Base-by-base conservation (phyloP, 371 early-diverging fungal genomes). In the Zychaea mexicana region DNA sequence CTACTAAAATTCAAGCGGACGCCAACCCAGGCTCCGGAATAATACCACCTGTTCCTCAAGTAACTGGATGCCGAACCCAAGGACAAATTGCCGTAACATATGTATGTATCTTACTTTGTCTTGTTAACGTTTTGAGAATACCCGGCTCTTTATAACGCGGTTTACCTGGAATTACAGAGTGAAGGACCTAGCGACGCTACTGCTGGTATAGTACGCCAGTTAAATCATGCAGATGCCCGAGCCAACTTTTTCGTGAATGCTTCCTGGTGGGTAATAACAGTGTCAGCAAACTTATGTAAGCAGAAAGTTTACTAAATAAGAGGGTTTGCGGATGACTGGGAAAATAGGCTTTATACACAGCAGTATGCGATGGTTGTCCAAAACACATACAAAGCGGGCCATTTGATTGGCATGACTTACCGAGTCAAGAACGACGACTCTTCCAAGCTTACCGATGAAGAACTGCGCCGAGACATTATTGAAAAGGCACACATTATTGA, bases 161-260 rank as follows among this genome's bases (percentile, higher is more conserved):
- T n/a, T n/a, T n/a, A n/a, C n/a, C n/a, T n/a, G n/a, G n/a, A n/a
- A n/a, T n/a, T 28, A 33, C 60, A 83, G 84, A 79, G 77, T 27
- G 84, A 83, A 59, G 81, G 84, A 32, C 84, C 84, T 8, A 83
- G 81, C 54, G 84, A 83, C 61, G 81, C 77, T 12, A 83, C 84
- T 10, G 78, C 74, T 2, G 73, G 76, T 53, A 76, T 83, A 61
- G 71, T 81, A 27, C 76, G 78, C 22, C 78, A 77, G 62, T 57
- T 81, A 31, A 79, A 76, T 60, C 71, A 79, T 47, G 79, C 71
- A 24, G 76, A 83, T 60, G 84, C 84, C 6, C 74, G 78, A 28
- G 84, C 75, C 28, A 79, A 74, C 21, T 83, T 83, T 65, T 81
- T 83, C 57, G 72, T 77, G 9, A 83, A 83, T 39, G 81, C 84